Conservation (phyloP, 176 grass and related monocot species). For the Elymus sibiricus region DNA sequence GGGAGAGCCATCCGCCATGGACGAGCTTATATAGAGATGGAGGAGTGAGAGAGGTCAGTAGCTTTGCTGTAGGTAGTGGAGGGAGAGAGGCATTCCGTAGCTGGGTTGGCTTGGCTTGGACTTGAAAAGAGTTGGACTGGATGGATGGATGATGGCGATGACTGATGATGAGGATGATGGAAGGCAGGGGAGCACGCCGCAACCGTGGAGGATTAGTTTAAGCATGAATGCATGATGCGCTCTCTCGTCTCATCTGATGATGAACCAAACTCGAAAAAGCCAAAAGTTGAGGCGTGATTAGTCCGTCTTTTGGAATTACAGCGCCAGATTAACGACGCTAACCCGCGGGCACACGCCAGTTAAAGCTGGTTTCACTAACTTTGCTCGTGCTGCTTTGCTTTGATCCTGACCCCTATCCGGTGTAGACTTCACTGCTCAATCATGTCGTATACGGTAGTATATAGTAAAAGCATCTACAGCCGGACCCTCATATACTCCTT, state of each 20-base stretch:
- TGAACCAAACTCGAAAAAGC: constrained; percentile 38
- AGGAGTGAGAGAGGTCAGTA: neutral
- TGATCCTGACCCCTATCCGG: neutral
- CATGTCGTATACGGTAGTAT: too few relatives aligned
- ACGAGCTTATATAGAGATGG: constrained; percentile 46
- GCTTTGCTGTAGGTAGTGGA: neutral
- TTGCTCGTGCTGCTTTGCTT: constrained; percentile 3
- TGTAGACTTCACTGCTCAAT: too few relatives aligned
- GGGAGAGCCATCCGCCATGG: constrained; percentile 34
- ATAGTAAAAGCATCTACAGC: too few relatives aligned
- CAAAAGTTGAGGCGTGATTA: constrained; percentile 40
- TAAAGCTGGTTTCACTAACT: neutral
- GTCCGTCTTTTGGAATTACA: constrained; percentile 25
- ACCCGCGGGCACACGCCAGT: constrained; percentile 25
- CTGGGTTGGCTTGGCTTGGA: neutral
- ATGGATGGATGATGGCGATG: neutral
- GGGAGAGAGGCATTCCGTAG: neutral
- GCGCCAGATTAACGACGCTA: constrained; percentile 29
- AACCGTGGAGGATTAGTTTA: constrained; percentile 39
- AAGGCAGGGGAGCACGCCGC: constrained; percentile 44
- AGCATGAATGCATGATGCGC: neutral
- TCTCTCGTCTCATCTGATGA: neutral
- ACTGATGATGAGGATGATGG: neutral
- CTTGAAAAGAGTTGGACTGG: constrained; percentile 9
- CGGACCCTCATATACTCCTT: too few relatives aligned